Evolutionary conservation across 148 eudicot species (phyloP), one percentile per base, ranked within the genome.

Genomic region (Polygonum maritimum): DNA sequence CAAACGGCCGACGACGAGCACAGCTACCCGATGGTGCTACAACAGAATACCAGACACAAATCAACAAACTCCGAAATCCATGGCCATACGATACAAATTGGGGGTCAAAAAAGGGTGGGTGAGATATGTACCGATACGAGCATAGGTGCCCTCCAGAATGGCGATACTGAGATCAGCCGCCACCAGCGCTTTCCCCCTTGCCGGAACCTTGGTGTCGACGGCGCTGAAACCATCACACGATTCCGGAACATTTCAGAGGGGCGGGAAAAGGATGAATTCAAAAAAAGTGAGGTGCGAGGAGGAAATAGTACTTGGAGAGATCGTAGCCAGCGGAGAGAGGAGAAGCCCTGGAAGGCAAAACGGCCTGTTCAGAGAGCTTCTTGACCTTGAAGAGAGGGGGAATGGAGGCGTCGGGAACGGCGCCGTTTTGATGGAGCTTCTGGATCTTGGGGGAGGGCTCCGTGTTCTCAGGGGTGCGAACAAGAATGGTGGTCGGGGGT

Each of bases 121-220:
- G 9, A 55, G 14, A 55, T 0, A 2, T 45, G 36, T 87, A 92
- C 97, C 95, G 21, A 93, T 78, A 0, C 92, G 90, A 81, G 90
- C 97, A 14, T 89, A 88, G 14, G 98, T 89, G 57, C 96, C 97
- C 73, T 83, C 85, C 0, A 97, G 97, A 45, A 90, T 78, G 13
- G 96, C 95, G 33, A 94, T 90, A 85, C 97, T 92, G 12, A 92
- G 77, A 83, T 92, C 97, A 52, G 98, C 90, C 16, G 93, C 88
- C 58, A 92, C 82, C 77, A 94, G 21, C 0, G 97, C 96, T 80
- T 94, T 94, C 8, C 96, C 97, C 83, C 97, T 90, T 3, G 91
- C 96, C 6, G 96, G 97, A 7, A 94, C 97, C 75, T 87, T 89
- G 1, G 79, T 76, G 19, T 89, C 92, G 2, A 84, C 74, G 35